Evolutionary conservation across 1,284 basidiomycete genomes (phyloP).

Genomic region (Fomitiporia mediterranea): DNA sequence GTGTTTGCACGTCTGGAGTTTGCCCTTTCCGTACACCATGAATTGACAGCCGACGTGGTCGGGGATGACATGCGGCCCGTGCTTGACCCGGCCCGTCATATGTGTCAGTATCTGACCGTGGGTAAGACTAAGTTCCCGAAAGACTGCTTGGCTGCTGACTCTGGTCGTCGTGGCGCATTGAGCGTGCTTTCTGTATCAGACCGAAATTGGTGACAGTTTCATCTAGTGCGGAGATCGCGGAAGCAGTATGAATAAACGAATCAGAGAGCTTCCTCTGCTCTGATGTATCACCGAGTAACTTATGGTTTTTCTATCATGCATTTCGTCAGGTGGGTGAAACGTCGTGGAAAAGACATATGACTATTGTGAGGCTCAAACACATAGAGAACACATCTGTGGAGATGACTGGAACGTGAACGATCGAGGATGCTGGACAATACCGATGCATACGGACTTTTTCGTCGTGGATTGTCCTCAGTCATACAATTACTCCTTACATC

Average conservation of each 20-base stretch:
- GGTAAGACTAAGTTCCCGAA: too few species aligned
- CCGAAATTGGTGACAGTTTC: background rate
- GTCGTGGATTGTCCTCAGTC: background rate
- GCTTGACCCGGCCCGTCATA: background rate
- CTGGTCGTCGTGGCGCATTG: conserved; percentile 2
- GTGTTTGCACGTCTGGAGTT: background rate
- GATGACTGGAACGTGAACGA: background rate
- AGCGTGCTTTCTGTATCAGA: background rate
- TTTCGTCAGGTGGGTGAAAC: background rate
- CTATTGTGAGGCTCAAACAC: background rate
- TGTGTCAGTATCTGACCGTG: background rate
- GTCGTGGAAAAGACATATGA: background rate
- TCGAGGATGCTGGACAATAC: background rate
- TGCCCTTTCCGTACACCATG: background rate
- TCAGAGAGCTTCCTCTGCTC: background rate
- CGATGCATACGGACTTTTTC: background rate
- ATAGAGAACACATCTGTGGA: background rate
- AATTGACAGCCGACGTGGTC: background rate
- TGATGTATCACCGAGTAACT: background rate
- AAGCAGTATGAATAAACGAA: background rate
- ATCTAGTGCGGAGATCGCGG: background rate
- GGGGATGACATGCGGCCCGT: background rate
- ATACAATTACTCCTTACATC: background rate
- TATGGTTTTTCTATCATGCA: background rate
- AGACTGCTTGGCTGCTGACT: background rate